Percentiles rank a stretch among this genome's conserved stretches.
These are phyloP conservation scores for Cladobotryum protrusum DNA, from an alignment of 2,329 filamentous ascomycete genomes.

Conservation along the genomic window DNA sequence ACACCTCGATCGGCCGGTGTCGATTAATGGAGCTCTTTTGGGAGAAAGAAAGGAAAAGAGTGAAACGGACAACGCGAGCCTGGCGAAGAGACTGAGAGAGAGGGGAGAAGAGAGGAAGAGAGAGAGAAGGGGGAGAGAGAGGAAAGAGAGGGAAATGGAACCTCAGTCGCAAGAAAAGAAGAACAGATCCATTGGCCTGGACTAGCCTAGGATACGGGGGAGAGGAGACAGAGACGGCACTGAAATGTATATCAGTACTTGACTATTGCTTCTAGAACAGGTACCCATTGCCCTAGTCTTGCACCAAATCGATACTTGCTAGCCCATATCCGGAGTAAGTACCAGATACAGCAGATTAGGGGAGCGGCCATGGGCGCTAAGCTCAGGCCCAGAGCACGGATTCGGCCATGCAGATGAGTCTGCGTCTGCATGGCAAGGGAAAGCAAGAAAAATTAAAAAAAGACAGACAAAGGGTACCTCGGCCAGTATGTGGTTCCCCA, in stretches of 20 bases:
- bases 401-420: slow-evolving; percentile 1
- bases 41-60: neutral
- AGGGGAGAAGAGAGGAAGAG: neutral
- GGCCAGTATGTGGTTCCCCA: neutral
- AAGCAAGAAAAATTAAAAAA: neutral
- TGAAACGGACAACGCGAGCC: neutral
- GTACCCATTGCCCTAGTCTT: too few relatives aligned
- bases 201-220: too few relatives aligned
- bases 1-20: too few relatives aligned
- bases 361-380: neutral
- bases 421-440: neutral
- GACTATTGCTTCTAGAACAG: too few relatives aligned
- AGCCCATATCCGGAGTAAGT: neutral
- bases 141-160: neutral
- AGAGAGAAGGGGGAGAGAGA: neutral
- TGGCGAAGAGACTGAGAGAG: neutral
- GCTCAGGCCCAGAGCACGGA: slow-evolving; percentile 2
- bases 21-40: neutral
- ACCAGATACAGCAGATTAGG: slow-evolving; percentile 4
- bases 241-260: too few relatives aligned
- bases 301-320: neutral
- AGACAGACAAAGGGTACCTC: neutral
- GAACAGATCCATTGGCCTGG: too few relatives aligned
- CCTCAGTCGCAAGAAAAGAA: neutral
- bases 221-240: too few relatives aligned